Percentiles rank a stretch among this genome's conserved stretches.
Evolutionary conservation across 179 eudicot genomes (phyloP).

Genomic region (Heliamphora pulchella): DNA sequence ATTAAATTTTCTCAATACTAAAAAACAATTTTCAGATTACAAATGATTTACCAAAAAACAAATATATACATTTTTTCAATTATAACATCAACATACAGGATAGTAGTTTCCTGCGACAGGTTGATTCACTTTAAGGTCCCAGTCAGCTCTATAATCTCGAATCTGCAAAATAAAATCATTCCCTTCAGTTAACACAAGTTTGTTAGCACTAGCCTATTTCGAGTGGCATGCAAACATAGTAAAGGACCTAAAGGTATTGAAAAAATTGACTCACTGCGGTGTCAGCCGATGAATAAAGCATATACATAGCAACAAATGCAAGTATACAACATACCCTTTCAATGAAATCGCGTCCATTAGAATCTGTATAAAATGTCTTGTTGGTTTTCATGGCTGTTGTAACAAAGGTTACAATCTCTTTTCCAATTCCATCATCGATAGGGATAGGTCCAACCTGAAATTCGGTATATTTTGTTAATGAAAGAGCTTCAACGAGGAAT

Average conservation of each 20-base stretch:
- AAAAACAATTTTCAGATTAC: neutral
- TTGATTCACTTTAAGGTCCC: slow-evolving; percentile 83
- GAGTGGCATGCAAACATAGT: neutral
- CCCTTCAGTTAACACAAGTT: neutral
- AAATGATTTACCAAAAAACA: neutral
- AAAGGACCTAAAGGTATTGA: too few species aligned
- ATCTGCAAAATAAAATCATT: slow-evolving; percentile 40
- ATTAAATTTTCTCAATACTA: neutral
- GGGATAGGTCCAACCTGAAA: slow-evolving; percentile 95
- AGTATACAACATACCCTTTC: slow-evolving; percentile 46
- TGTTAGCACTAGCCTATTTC: neutral
- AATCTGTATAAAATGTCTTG: slow-evolving; percentile 85
- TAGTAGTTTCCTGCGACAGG: slow-evolving; percentile 97
- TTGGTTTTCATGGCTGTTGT: slow-evolving; percentile 52
- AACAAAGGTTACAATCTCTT: slow-evolving; percentile 75
- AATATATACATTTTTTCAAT: neutral
- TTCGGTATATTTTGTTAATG: slow-evolving; percentile 9
- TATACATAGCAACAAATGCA: neutral
- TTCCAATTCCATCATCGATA: slow-evolving; percentile 75
- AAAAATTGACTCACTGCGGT: neutral
- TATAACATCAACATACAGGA: slow-evolving; percentile 56
- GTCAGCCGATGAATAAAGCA: slow-evolving; percentile 4
- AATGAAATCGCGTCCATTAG: slow-evolving; percentile 93
- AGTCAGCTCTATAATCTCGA: slow-evolving; percentile 92
- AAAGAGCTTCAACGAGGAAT: slow-evolving; percentile 12